phyloP scores from a whole-genome alignment of 805 yeast genomes.

The Starmerella sirachaensis region DNA sequence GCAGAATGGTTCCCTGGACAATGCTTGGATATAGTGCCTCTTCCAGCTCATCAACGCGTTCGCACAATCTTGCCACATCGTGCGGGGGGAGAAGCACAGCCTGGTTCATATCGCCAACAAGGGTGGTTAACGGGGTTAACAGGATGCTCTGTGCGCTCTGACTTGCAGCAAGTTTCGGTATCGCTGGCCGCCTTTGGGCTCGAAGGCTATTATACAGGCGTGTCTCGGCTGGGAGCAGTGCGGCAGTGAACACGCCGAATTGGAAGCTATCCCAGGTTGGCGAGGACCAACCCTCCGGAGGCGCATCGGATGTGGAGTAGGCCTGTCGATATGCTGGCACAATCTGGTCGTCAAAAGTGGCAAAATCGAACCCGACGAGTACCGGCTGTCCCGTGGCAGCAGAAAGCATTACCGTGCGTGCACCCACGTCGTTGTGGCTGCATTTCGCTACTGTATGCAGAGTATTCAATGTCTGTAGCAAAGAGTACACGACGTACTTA shows the following conservation, averaged over 20 bases:
- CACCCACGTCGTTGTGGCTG: slow-evolving; percentile 5
- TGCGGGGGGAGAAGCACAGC: slow-evolving; percentile 28
- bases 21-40: slow-evolving; percentile 4
- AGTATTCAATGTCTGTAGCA: slow-evolving; percentile 8
- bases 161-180: slow-evolving; percentile 14
- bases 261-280: slow-evolving; percentile 46
- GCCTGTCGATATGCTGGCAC: neutral
- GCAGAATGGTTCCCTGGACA: slow-evolving; percentile 32
- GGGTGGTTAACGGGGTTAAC: slow-evolving; percentile 37
- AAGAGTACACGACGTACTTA: slow-evolving; percentile 5
- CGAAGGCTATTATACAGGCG: slow-evolving; percentile 14
- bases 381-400: slow-evolving; percentile 5
- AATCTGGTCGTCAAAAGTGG: slow-evolving; percentile 4
- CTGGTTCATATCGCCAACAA: slow-evolving; percentile 44
- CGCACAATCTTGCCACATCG: slow-evolving; percentile 14
- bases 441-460: slow-evolving; percentile 9
- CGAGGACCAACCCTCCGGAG: slow-evolving; percentile 15
- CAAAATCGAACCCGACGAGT: slow-evolving; percentile 25
- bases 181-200: slow-evolving; percentile 15
- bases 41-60: neutral
- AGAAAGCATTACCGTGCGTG: slow-evolving; percentile 7
- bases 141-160: slow-evolving; percentile 21
- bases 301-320: slow-evolving; percentile 22
- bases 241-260: slow-evolving; percentile 45
- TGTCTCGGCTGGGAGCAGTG: slow-evolving; percentile 27